A percentile compares a stretch with the other conserved stretches of the same genome.
phyloP scores from a whole-genome alignment of 345 rosid species.

The Salix brachista region DNA sequence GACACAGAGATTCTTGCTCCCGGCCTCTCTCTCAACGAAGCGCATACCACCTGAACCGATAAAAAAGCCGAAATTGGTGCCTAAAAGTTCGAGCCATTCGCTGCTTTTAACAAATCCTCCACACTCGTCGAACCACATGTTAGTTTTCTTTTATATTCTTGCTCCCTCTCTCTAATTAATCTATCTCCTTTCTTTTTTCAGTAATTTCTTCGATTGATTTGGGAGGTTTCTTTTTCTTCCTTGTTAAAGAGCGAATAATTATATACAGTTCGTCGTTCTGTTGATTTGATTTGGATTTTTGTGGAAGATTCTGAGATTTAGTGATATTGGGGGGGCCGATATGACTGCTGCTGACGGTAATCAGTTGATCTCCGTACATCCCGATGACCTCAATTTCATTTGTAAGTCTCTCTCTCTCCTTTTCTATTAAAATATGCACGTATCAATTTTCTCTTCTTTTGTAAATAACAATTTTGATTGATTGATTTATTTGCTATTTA shows the following conservation, averaged over 20 bases:
- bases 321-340: conserved; percentile 13
- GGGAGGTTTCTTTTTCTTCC: neutral
- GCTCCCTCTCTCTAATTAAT: neutral
- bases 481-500: neutral
- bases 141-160: neutral
- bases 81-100: neutral
- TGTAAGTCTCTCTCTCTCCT: conserved; percentile 40
- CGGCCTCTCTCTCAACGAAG: neutral
- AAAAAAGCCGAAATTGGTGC: neutral
- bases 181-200: neutral
- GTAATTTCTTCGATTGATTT: neutral
- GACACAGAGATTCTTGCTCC: neutral
- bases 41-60: neutral
- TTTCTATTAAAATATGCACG: neutral
- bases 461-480: neutral
- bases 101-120: neutral
- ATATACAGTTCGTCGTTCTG: neutral
- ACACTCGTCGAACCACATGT: conserved; percentile 13
- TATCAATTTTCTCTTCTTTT: neutral
- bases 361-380: conserved; percentile 81
- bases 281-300: conserved; percentile 7
- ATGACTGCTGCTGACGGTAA: conserved; percentile 62
- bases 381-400: conserved; percentile 82
- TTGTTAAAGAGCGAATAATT: conserved; percentile 7
- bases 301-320: conserved; percentile 18